phyloP scores from a whole-genome alignment of 306 rosid genomes.

The Delonix regia region DNA sequence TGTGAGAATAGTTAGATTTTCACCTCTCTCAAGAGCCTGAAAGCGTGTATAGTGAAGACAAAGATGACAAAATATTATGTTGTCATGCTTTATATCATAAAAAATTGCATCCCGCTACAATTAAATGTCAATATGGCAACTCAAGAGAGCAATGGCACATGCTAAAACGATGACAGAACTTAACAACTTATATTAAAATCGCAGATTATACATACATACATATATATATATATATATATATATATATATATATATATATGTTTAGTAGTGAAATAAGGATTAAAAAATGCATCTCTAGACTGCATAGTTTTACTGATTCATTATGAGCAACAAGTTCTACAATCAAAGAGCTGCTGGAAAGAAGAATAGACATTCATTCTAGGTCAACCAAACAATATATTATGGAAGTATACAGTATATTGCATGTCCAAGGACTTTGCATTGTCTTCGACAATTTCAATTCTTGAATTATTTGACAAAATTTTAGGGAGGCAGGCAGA shows the following conservation, averaged over 20 bases:
- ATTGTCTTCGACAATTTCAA: background rate
- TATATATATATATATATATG: no score
- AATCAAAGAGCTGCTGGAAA: background rate
- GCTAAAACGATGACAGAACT: conserved; percentile 1
- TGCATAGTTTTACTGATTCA: background rate
- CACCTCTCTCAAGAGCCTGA: conserved; percentile 89
- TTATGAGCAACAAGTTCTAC: background rate
- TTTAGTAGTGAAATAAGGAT: background rate
- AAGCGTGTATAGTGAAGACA: conserved; percentile 23
- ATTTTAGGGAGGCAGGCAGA: background rate
- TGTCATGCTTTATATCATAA: conserved; percentile 1
- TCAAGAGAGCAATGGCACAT: background rate
- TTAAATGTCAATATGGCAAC: conserved; percentile 19
- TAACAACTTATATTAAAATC: background rate
- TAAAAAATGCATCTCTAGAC: background rate
- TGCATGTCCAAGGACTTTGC: conserved; percentile 2
- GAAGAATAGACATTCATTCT: background rate
- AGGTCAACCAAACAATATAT: background rate
- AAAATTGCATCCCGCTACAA: conserved; percentile 2
- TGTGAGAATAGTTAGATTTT: conserved; percentile 70
- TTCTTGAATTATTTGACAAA: background rate
- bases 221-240: no score
- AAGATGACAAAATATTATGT: conserved; percentile 3
- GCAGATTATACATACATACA: background rate
- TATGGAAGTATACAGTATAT: background rate